Conservation (phyloP, 192 early-diverging fungal genomes). For the Coemansia sp. region DNA sequence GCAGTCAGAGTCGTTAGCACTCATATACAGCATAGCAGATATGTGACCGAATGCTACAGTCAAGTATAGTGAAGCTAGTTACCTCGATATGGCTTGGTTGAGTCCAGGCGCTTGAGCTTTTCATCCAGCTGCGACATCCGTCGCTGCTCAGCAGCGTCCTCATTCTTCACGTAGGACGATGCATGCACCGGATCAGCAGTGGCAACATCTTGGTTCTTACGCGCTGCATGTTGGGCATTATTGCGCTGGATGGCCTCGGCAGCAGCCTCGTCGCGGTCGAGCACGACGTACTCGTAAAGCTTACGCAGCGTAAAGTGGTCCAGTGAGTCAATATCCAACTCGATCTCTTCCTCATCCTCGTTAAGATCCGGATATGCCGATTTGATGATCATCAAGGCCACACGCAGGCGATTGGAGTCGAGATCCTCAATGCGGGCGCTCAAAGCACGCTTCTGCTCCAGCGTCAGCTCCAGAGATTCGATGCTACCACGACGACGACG, state of each 20-base stretch:
- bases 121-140: conserved; percentile 48
- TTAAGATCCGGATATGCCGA: conserved; percentile 54
- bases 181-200: conserved; percentile 54
- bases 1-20: background rate
- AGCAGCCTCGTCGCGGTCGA: conserved; percentile 51
- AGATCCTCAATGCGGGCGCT: conserved; percentile 45
- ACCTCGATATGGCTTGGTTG: conserved; percentile 38
- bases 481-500: conserved; percentile 46
- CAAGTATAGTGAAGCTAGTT: conserved; percentile 5
- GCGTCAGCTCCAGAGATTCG: conserved; percentile 62
- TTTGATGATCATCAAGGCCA: conserved; percentile 52
- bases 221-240: conserved; percentile 47
- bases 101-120: conserved; percentile 52
- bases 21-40: background rate
- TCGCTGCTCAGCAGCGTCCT: conserved; percentile 26
- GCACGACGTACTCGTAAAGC: conserved; percentile 84
- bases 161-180: conserved; percentile 25
- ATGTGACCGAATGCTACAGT: background rate
- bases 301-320: conserved; percentile 78
- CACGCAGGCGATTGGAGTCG: conserved; percentile 32
- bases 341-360: conserved; percentile 82
- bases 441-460: conserved; percentile 89
- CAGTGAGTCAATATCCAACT: conserved; percentile 92
- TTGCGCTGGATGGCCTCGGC: conserved; percentile 52
- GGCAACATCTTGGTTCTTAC: conserved; percentile 48